Conservation (phyloP, 106 monocot species). For the Platanthera zijinensis region DNA sequence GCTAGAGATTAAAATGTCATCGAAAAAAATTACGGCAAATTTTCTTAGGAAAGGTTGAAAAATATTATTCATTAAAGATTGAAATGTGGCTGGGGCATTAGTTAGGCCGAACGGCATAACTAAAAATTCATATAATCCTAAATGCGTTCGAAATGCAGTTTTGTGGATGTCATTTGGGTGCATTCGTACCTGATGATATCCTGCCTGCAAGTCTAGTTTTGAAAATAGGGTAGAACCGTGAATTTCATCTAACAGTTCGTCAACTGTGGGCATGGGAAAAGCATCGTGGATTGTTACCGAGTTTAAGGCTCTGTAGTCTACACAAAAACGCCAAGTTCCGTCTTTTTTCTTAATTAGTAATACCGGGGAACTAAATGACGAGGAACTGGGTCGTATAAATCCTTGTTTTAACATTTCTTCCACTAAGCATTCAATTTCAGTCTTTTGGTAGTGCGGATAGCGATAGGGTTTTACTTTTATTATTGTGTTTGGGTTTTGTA, state of each 20-base stretch:
- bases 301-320: neutral
- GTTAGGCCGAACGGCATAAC: neutral
- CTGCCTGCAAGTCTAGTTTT: neutral
- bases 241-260: neutral
- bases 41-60: neutral
- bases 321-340: neutral
- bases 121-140: neutral
- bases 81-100: neutral
- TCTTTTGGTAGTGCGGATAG: no score
- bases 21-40: neutral
- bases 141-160: neutral
- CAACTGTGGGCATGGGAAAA: neutral
- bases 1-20: neutral
- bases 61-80: neutral
- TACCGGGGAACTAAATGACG: neutral
- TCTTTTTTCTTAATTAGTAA: neutral
- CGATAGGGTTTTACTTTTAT: no score
- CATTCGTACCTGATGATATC: neutral
- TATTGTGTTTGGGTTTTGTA: no score
- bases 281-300: neutral
- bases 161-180: neutral
- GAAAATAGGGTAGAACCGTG: neutral
- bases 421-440: neutral
- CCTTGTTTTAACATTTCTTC: neutral
- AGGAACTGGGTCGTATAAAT: neutral